phyloP scores from a whole-genome alignment of 116 monocot genomes.

The Thalassia testudinum region DNA sequence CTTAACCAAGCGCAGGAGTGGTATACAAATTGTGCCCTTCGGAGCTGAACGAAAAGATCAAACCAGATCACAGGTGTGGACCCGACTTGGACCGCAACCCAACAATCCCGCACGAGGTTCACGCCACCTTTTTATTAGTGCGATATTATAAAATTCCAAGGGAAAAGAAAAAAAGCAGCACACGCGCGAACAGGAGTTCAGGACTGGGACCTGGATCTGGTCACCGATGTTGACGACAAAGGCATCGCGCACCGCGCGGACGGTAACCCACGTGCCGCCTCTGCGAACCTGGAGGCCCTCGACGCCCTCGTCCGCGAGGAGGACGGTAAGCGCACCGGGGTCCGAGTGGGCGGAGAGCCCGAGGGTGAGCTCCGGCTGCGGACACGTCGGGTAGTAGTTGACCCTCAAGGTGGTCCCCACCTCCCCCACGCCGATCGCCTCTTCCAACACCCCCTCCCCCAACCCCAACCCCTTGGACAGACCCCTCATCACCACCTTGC shows the following conservation, averaged over 20 bases:
- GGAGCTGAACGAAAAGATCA: too few species aligned
- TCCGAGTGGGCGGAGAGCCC: constrained; percentile 55
- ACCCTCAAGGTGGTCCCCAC: constrained; percentile 15
- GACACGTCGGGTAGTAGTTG: constrained; percentile 52
- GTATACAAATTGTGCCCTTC: too few species aligned
- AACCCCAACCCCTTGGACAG: constrained; percentile 44
- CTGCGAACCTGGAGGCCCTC: constrained; percentile 32
- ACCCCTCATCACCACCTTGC: constrained; percentile 20
- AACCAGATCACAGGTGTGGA: too few species aligned
- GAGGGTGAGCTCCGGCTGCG: constrained; percentile 53
- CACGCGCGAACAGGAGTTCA: too few species aligned
- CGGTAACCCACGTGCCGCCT: constrained; percentile 28
- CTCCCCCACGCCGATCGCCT: constrained; percentile 20
- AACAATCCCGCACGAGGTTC: too few species aligned
- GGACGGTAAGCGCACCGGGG: constrained; percentile 35
- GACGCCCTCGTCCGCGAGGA: constrained; percentile 32
- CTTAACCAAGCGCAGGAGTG: too few species aligned
- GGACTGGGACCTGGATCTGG: constrained; percentile 38
- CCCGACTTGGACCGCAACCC: too few species aligned
- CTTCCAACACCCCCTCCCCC: constrained; percentile 10
- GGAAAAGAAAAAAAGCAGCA: too few species aligned
- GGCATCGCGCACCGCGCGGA: constrained; percentile 18
- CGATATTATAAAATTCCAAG: too few species aligned
- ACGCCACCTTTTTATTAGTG: too few species aligned
- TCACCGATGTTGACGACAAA: constrained; percentile 52